Evolutionary conservation across 2,329 filamentous ascomycete genomes (phyloP), one percentile per base, ranked within the genome.

Genomic region (Cryphonectria carpinicola): DNA sequence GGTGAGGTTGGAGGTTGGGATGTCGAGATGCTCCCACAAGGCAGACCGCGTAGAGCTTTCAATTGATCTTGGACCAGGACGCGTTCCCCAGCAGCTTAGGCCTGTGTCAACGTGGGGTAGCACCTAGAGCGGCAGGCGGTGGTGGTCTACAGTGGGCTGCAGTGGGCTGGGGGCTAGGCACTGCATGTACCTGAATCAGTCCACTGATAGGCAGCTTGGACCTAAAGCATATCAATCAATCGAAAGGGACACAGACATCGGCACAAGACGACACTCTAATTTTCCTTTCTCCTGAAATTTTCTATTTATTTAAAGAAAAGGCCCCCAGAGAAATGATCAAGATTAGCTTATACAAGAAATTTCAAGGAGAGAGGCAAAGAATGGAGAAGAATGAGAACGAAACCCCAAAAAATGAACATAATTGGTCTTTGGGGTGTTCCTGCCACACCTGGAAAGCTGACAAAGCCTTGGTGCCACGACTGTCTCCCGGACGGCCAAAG

Each of bases 391-490:
- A 46, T 6, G 43, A 7, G 22, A 11, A n/a, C 6, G 22, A n/a
- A 19, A 49, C n/a, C 4, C 32, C 32, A 58, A 49, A 46, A 46
- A 7, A 22, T 22, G 19, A 49, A n/a, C 6, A n/a, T 22, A 49
- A 49, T 46, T 46, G 37, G 41, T 7, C 32, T 43, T 28, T 11
- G 6, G 3, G 3, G 10, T 46, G 35, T 25, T 43, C n/a, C 13
- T 17, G n/a, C 11, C 11, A n/a, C 35, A 22, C 37, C 61, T 14
- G 14, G 6, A 28, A 64, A 49, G 63, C 63, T 65, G 63, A 65
- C 63, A 49, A 65, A 65, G 63, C 41, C n/a, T 46, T 43, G 41
- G 14, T 52, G 39, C 63, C 63, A 65, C 62, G 19, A n/a, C 25
- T 25, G 22, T 46, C 41, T 22, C 62, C 52, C 62, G 17, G 62